phyloP scores from a whole-genome alignment of 169 alveolate genomes.

The Plasmodium malariae region DNA sequence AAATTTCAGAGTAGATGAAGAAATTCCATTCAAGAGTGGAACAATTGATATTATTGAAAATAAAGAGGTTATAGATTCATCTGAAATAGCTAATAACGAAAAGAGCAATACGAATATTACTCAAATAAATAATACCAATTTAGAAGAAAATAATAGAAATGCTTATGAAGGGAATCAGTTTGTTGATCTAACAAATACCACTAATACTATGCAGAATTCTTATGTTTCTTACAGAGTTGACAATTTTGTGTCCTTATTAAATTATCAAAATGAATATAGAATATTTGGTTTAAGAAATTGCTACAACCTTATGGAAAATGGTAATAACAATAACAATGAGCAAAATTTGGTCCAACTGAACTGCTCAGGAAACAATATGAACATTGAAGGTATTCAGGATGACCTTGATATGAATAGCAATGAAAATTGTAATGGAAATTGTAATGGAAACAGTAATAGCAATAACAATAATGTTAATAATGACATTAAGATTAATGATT shows the following conservation, averaged over 20 bases:
- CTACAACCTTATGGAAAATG: constrained; percentile 35
- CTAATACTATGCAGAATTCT: constrained; percentile 44
- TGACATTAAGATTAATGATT: not conserved
- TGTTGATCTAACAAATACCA: constrained; percentile 32
- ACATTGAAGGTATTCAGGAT: not conserved
- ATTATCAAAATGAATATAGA: constrained; percentile 71
- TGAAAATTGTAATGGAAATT: not conserved
- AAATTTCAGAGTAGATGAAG: constrained; percentile 80
- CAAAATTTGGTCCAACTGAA: constrained; percentile 19
- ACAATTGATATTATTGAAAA: constrained; percentile 68
- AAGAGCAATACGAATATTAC: constrained; percentile 33
- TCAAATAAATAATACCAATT: constrained; percentile 11
- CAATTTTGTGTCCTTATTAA: constrained; percentile 47
- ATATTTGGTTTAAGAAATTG: constrained; percentile 71
- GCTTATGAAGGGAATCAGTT: constrained; percentile 35
- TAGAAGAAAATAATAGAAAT: constrained; percentile 29
- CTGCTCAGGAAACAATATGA: constrained; percentile 1
- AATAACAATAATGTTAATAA: constrained; percentile 6
- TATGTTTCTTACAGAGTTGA: constrained; percentile 49
- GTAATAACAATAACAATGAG: constrained; percentile 27
- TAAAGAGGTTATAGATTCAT: constrained; percentile 54
- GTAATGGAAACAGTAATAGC: not conserved
- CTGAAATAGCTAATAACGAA: constrained; percentile 54
- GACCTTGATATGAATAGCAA: not conserved
- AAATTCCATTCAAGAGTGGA: constrained; percentile 61